A percentile compares a stretch with the other conserved stretches of the same genome.
These are phyloP conservation scores for Nemophila menziesii DNA, from an alignment of 257 asterid species.

Conservation along the genomic window DNA sequence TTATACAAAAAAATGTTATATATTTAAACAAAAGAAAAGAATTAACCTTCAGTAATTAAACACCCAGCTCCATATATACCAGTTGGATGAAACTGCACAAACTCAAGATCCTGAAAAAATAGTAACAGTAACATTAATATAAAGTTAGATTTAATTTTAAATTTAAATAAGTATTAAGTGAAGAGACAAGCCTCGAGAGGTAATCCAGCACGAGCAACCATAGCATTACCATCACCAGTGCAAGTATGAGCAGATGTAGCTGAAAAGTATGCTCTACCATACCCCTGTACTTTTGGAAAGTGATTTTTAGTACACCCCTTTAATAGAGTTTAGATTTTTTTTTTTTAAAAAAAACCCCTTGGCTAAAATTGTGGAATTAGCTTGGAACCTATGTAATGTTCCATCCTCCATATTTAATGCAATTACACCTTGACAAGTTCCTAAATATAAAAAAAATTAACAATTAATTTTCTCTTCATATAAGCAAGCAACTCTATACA, in stretches of 20 bases:
- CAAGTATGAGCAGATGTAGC: constrained; percentile 99
- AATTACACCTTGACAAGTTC: constrained; percentile 71
- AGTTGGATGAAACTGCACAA: constrained; percentile 95
- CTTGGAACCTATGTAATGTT: constrained; percentile 80
- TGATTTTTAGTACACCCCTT: neutral
- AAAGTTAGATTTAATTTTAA: neutral
- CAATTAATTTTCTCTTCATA: neutral
- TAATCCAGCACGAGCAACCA: constrained; percentile 98
- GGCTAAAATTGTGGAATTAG: constrained; percentile 85
- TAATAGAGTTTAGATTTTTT: neutral
- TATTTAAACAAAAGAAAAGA: constrained; percentile 3
- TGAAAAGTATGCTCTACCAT: constrained; percentile 91
- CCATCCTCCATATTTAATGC: constrained; percentile 97
- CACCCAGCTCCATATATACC: constrained; percentile 99
- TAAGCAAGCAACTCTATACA: no score
- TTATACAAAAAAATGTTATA: no score
- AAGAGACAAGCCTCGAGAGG: constrained; percentile 67
- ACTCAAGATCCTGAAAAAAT: constrained; percentile 75
- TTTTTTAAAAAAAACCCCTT: constrained; percentile 52
- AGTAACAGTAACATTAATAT: neutral
- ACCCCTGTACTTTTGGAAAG: constrained; percentile 45
- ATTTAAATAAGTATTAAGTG: neutral
- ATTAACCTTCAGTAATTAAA: constrained; percentile 86
- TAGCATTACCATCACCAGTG: constrained; percentile 99
- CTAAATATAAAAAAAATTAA: constrained; percentile 14